Base-by-base conservation (phyloP, 2,329 filamentous ascomycete species). In the Apiospora sp. region DNA sequence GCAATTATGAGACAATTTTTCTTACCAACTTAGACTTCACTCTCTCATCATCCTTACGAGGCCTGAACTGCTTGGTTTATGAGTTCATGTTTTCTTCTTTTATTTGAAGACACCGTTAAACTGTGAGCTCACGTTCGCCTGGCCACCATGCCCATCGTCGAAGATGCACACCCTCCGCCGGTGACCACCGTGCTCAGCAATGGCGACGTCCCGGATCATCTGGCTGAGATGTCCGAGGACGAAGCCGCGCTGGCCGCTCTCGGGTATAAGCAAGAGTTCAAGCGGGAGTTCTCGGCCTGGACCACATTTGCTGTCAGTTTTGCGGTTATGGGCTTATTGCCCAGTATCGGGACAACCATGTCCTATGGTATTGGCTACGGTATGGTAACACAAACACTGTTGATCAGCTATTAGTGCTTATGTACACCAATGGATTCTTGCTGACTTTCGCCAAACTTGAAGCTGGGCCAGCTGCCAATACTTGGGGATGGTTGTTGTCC, bases 271-370 rank as follows among this genome's bases (percentile, higher is more conserved):
- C 67, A 68, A 71, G 85, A 86, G 72, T 86, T 85, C 78, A 85
- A 85, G 82, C 87, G 92, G 78, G 92, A 94, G 77, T 94, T 94
- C 80, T 91, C 88, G 2, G 83, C 93, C 19, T 94, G 92, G 88
- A 93, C 92, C 7, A 92, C 91, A 0, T 94, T 94, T 79, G 93
- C 91, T 76, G 92, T 94, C 54, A 91, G 88, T 71, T 94, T 94
- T 80, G 92, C 92, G 8, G 92, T 94, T 14, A 83, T 94, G 71
- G 92, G 92, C 1, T 80, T 94, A 67, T 81, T 94, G 69, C 92
- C 92, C 0, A 92, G 90, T 74, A 93, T 94, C 77, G 92, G 92
- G 0, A 91, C 88, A 75, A 94, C 92, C 0, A 82, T 94, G 75
- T 92, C 87, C 78, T 94, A 93, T 86, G 92, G 92, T 75, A 89